Base-by-base conservation (phyloP, 2,329 filamentous ascomycete genomes). In the Cercospora nicotianae region DNA sequence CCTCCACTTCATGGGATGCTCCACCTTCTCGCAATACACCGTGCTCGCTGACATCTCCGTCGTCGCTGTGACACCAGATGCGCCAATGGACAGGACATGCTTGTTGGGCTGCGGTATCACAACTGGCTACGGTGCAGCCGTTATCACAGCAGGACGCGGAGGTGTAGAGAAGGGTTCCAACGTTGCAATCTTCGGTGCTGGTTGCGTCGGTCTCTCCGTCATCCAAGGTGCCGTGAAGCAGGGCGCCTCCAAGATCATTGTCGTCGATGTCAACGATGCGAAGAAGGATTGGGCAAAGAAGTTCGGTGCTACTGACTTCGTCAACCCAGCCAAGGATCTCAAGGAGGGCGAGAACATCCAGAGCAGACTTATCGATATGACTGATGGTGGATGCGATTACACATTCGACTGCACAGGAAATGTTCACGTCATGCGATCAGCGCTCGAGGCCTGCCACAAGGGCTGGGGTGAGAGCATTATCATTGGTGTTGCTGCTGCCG, bases 331-430 rank as follows among this genome's bases (percentile, higher is more conserved):
- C 68, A 90, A 94, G 81, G 75, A 78, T 63, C 75, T 85, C 64
- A 81, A 82, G 72, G 77, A 80, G 60, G 87, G 86, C 71, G 91
- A 94, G 86, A 92, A 87, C 68, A 91, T 98, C 74, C 92, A 96
- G 76, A 93, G 97, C 78, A 91, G 94, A 84, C 87, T 99, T 72
- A 89, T 98, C 74, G 94, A 98, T 83, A 93, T 98, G 91, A 99
- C 95, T 1, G 95, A 98, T 77, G 95, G 95, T 73, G 95, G 95
- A 62, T 96, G 93, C 80, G 95, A 99, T 84, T 98, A 97, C 85
- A 99, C 95, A 60, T 99, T 99, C 79, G 95, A 99, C 85, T 98
- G 95, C 87, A 99, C 95, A 6, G 95, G 95, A 68, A 98, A 98
- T 78, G 94, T 98, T 63, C 88, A 89, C 74, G 95, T 99, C 65